These are phyloP conservation scores for Mycena sanguinolenta DNA, from an alignment of 768 basidiomycete genomes.

Conservation along the genomic window DNA sequence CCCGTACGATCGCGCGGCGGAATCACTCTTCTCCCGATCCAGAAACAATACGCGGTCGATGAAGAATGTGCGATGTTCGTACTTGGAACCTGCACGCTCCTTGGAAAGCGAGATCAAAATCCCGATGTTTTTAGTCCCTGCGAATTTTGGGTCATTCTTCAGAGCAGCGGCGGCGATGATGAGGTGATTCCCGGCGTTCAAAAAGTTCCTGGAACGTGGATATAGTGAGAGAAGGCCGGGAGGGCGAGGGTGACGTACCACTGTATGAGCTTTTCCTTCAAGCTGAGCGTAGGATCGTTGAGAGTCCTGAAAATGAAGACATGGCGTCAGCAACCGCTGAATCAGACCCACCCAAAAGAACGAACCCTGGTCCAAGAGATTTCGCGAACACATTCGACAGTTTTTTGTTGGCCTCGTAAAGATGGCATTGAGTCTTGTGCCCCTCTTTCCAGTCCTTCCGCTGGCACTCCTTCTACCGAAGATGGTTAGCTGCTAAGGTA, in stretches of 20 bases:
- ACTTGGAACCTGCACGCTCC: conserved; percentile 15
- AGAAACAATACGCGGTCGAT: conserved; percentile 7
- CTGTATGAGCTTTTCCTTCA: not conserved
- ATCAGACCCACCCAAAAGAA: not conserved
- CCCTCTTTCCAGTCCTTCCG: not conserved
- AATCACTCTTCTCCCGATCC: not conserved
- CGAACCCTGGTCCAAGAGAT: conserved; percentile 16
- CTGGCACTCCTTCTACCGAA: conserved; percentile 6
- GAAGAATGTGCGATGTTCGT: conserved; percentile 15
- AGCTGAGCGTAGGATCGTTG: conserved; percentile 18
- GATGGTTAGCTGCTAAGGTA: too few species aligned
- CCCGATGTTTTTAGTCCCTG: conserved; percentile 1
- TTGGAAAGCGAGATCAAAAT: not conserved
- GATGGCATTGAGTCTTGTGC: conserved; percentile 21
- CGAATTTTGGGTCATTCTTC: conserved; percentile 14
- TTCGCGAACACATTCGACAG: conserved; percentile 18
- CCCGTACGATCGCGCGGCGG: not conserved
- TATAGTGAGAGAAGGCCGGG: not conserved
- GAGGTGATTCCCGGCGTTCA: conserved; percentile 13
- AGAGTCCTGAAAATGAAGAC: not conserved
- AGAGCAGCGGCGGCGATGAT: conserved; percentile 14
- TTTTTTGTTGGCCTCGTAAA: conserved; percentile 22
- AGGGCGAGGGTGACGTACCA: not conserved
- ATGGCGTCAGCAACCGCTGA: too few species aligned
- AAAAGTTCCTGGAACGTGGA: not conserved